Base-by-base conservation (phyloP, 2,329 filamentous ascomycete genomes). In the Coniella lustricola region DNA sequence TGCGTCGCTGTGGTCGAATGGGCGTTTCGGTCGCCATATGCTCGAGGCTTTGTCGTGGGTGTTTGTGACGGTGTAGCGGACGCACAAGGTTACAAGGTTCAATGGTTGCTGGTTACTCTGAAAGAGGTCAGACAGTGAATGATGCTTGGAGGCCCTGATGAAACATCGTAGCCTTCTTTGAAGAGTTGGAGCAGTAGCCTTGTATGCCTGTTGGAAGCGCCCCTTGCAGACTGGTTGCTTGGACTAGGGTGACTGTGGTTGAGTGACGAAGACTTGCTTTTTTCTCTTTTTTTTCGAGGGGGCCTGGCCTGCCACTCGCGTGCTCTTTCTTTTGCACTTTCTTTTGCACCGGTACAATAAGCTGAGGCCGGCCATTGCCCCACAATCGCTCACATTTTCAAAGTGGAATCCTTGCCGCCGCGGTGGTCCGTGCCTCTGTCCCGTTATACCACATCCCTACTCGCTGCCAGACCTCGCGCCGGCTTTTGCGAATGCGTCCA, bases 11-110 rank as follows among this genome's bases (percentile, higher is more conserved):
- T 44, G 50, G 22, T 39, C 49, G 46, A n/a, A 49, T 29, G 9
- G 52, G 52, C 3, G 52, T 54, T 20, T 44, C 37, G 13, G 49
- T 52, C 39, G 52, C 52, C 52, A 54, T 54, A 22, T 16, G 21
- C 13, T 34, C 7, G 18, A 31, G 39, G 10, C 35, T 36, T 25
- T 40, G 34, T 25, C 20, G 14, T 44, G 29, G 37, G 20, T 17
- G 18, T 20, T 7, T 25, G 13, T 21, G 42, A 31, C 9, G 7
- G 38, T 31, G 12, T 29, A 29, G 50, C 36, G 35, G 47, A 49
- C 40, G 38, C 36, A 40, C 44, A n/a, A 25, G 8, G 16, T 2
- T 22, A n/a, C n/a, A 17, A n/a, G 7, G 20, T 16, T 34, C n/a
- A n/a, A n/a, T n/a, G n/a, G n/a, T 31, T 44, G 14, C 38, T 21